Percentiles rank a stretch among this genome's conserved stretches.
phyloP scores from a whole-genome alignment of 495 filamentous ascomycete species.

The Talaromyces trachyspermus region DNA sequence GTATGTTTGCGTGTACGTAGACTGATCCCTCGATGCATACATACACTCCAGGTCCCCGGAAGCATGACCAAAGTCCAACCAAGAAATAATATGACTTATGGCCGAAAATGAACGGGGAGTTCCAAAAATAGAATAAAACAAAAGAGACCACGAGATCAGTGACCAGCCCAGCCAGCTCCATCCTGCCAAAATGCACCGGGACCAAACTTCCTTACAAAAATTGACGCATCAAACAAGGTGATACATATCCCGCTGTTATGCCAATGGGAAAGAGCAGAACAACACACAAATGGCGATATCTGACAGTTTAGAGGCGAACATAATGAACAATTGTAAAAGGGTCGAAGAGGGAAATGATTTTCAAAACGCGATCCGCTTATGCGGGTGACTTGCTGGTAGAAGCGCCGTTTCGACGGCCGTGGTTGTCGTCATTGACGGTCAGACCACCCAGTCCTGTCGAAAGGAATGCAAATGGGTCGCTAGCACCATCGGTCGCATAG shows the following conservation, averaged over 20 bases:
- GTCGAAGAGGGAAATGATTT: conserved; percentile 5
- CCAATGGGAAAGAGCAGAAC: conserved; percentile 50
- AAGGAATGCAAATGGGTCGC: conserved; percentile 86
- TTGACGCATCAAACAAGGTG: conserved; percentile 44
- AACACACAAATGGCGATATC: conserved; percentile 32
- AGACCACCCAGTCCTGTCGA: conserved; percentile 72
- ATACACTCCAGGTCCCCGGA: no score
- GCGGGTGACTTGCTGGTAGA: conserved; percentile 43
- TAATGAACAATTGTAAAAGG: conserved; percentile 8
- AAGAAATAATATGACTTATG: no score
- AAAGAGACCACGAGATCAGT: conserved; percentile 27
- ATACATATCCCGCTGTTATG: conserved; percentile 56
- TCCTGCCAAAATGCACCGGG: conserved; percentile 44
- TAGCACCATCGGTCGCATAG: conserved; percentile 53
- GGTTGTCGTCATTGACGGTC: conserved; percentile 69
- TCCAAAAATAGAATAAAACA: conserved; percentile 27
- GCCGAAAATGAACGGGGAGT: conserved; percentile 25
- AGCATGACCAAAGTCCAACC: no score
- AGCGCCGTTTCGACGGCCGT: conserved; percentile 69
- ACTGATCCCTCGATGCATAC: conserved; percentile 3
- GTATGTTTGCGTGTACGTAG: background rate
- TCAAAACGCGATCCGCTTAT: conserved; percentile 19
- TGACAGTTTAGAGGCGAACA: conserved; percentile 11
- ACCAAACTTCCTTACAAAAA: conserved; percentile 43
- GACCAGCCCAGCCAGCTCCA: conserved; percentile 44